Evolutionary conservation across 1,284 basidiomycete genomes (phyloP), one percentile per base, ranked within the genome.

Genomic region (Fistulinella cinereoalba): DNA sequence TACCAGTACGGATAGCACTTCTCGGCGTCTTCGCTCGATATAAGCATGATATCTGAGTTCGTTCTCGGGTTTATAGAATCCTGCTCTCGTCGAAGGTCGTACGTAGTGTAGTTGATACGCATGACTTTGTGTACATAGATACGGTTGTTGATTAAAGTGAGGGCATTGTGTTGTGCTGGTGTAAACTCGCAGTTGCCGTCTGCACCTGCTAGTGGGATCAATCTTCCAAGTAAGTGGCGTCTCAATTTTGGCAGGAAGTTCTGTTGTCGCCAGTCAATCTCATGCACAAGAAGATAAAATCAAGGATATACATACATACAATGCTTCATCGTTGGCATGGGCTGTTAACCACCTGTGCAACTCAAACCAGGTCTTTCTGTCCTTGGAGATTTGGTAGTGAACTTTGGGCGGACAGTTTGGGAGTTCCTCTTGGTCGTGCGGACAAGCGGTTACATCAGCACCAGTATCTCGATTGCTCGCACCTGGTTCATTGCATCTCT

Each of bases 231-330:
- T 0, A 71, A 33, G 38, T 71, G 66, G 25, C 60, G 56, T 44
- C 68, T 56, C 0, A 71, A 55, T 15, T 58, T 57, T 0, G 45
- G 50, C 0, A 64, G 11, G 42, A 69, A 71, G 34, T 55, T 19
- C 55, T 51, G n/a, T n/a, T n/a, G n/a, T n/a, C n/a, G n/a, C n/a
- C n/a, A n/a, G n/a, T n/a, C n/a, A n/a, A n/a, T n/a, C n/a, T n/a
- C n/a, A n/a, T n/a, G n/a, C n/a, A n/a, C n/a, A n/a, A n/a, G n/a
- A n/a, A n/a, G n/a, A n/a, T 2, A 2, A 36, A 21, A 32, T 13
- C 12, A 32, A 32, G 19, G 23, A 10, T 7, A 33, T 15, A 23
- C 46, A 27, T 37, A 52, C 52, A 37, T 28, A 11, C 1, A 56
- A 4, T 15, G 62, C 59, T 4, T 51, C 58, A 49, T 68, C 58